These are phyloP conservation scores for Alternaria longipes DNA, from an alignment of 2,329 filamentous ascomycete genomes.

Conservation along the genomic window DNA sequence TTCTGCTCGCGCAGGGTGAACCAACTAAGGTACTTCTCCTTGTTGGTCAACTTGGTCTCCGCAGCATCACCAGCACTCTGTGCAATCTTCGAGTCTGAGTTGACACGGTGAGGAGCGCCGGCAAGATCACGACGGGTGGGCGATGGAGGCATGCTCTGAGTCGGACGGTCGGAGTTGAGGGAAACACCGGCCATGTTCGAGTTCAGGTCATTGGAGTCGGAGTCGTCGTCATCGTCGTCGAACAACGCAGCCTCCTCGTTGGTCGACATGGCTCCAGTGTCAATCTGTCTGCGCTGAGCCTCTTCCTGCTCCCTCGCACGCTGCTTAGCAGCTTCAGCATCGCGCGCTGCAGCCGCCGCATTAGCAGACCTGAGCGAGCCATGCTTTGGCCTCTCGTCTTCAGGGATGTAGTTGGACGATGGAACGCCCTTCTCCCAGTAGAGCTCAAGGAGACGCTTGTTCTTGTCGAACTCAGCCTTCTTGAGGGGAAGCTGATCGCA, in stretches of 20 bases:
- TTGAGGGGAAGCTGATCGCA: slow-evolving; percentile 97
- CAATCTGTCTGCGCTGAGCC: slow-evolving; percentile 89
- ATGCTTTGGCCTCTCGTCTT: slow-evolving; percentile 93
- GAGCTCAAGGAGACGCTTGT: slow-evolving; percentile 90
- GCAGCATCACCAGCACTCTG: slow-evolving; percentile 71
- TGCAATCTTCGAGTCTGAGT: slow-evolving; percentile 91
- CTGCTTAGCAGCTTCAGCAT: slow-evolving; percentile 83
- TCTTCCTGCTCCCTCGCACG: slow-evolving; percentile 88
- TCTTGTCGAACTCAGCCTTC: slow-evolving; percentile 99
- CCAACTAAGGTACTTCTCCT: slow-evolving; percentile 93
- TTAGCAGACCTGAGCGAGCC: slow-evolving; percentile 77
- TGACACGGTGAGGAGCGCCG: slow-evolving; percentile 81
- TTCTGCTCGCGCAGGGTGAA: slow-evolving; percentile 92
- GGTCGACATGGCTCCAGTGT: slow-evolving; percentile 91
- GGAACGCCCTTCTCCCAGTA: slow-evolving; percentile 99
- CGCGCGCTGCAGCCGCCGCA: slow-evolving; percentile 77
- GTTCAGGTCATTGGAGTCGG: slow-evolving; percentile 82
- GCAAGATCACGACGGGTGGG: slow-evolving; percentile 78
- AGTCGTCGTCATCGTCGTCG: slow-evolving; percentile 90
- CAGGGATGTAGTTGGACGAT: slow-evolving; percentile 93
- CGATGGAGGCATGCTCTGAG: slow-evolving; percentile 93
- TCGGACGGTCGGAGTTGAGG: slow-evolving; percentile 81
- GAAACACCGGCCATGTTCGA: slow-evolving; percentile 92
- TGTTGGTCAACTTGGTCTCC: slow-evolving; percentile 84
- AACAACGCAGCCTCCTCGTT: slow-evolving; percentile 96